Evolutionary conservation across 2,329 filamentous ascomycete species (phyloP), one percentile per base, ranked within the genome.

Genomic region (Whalleya microplaca): DNA sequence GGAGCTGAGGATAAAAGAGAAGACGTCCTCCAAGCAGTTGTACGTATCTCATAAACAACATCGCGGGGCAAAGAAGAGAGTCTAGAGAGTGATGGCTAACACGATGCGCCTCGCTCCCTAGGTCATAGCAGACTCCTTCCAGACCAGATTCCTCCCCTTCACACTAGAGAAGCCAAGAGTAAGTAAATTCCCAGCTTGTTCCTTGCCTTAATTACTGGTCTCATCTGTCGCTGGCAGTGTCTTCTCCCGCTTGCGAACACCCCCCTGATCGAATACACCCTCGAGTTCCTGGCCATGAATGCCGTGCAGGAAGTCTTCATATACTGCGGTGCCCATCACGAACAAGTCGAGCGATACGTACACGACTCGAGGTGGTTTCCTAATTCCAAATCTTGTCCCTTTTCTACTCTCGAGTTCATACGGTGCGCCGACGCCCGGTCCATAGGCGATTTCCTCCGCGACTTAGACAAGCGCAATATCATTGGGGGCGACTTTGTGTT

Each of bases 241-340:
- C 88, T 99, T 29, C 82, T 99, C 6, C 92, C 94, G 10, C 83
- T 99, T 58, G 95, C 92, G 58, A 98, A 98, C 73, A 93, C 89
- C 1, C 94, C 95, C 37, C 81, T 99, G 61, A 96, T 99, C 76
- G 95, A 99, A 75, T 98, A 99, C 73, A 98, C 94, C 3, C 87
- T 98, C 68, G 93, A 98, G 71, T 98, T 96, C 69, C 86, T 99
- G 0, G 92, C 92, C 63, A 94, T 94, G 82, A 92, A 95, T 56
- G 92, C 93, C 55, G 92, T 98, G n/a, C 87, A 95, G 66, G 91
- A 97, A 64, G 90, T 98, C 51, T 96, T 90, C 72, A 84, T 99
- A 56, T 98, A 97, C 77, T 94, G 90, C 66, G 91, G 92, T 58
- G 87, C 91, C 23, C 92, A 97, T 72, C 90, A 89, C 27, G 89